A percentile compares a stretch with the other conserved stretches of the same genome.
These are phyloP conservation scores for Clarireedia sp. DNA, from an alignment of 2,329 filamentous ascomycete genomes.

Conservation along the genomic window DNA sequence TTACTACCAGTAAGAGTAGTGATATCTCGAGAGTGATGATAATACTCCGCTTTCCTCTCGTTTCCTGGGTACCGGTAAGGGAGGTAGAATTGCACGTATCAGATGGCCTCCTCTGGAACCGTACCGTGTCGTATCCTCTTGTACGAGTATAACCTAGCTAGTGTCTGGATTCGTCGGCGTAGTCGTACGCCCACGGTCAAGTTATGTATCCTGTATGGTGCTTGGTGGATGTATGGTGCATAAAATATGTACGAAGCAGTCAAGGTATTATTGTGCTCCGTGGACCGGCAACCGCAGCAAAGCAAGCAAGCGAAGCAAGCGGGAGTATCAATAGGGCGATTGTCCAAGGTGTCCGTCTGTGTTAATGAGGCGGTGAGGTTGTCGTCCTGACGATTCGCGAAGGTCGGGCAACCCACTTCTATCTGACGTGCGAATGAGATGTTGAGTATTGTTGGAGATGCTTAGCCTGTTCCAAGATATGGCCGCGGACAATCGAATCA, in stretches of 20 bases:
- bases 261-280: background rate
- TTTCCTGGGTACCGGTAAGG: background rate
- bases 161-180: too few species aligned
- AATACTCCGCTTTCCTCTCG: conserved; percentile 2
- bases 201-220: too few species aligned
- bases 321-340: conserved; percentile 1
- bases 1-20: background rate
- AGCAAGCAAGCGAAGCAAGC: background rate
- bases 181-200: too few species aligned
- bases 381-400: conserved; percentile 8
- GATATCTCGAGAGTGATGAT: background rate
- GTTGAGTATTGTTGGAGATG: background rate
- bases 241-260: too few species aligned
- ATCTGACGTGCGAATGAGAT: conserved; percentile 1
- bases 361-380: conserved; percentile 8
- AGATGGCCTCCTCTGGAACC: background rate
- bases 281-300: background rate
- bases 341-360: background rate
- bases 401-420: conserved; percentile 2
- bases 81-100: conserved; percentile 1
- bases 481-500: background rate
- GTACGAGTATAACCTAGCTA: too few species aligned
- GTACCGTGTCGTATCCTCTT: background rate
- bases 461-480: conserved; percentile 3
- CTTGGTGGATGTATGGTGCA: too few species aligned